A percentile compares a stretch with the other conserved stretches of the same genome.
phyloP scores from a whole-genome alignment of 768 basidiomycete species.

The Dioszegia aurantiaca region DNA sequence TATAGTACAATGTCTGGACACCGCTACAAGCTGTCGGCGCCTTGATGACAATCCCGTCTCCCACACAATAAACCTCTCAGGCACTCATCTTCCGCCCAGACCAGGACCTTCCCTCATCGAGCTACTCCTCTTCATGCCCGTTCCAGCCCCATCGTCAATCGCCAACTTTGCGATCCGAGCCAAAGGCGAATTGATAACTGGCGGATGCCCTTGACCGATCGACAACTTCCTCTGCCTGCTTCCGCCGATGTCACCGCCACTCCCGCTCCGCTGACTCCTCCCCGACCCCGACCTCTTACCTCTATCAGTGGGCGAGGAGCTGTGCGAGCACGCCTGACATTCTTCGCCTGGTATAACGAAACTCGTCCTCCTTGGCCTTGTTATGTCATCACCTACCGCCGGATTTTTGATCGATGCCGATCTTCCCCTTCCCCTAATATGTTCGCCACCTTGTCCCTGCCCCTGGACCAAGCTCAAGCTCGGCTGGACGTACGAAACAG shows the following conservation, averaged over 20 bases:
- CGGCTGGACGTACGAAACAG: not conserved
- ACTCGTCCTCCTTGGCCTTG: constrained; percentile 10
- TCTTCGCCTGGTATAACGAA: constrained; percentile 4
- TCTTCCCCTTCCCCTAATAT: not conserved
- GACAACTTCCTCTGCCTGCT: not conserved
- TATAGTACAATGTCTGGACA: no score
- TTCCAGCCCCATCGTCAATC: not conserved
- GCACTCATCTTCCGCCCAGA: not conserved
- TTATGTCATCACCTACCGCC: not conserved
- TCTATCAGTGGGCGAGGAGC: not conserved
- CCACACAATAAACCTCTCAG: not conserved
- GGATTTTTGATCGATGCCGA: not conserved
- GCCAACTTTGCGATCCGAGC: not conserved
- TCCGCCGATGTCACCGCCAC: not conserved
- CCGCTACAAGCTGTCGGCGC: no score
- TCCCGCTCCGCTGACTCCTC: not conserved
- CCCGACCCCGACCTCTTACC: constrained; percentile 1
- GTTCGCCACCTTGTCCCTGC: not conserved
- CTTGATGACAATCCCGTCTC: not conserved
- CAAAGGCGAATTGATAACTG: constrained; percentile 7
- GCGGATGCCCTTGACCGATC: not conserved
- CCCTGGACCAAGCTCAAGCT: not conserved
- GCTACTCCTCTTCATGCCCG: no score
- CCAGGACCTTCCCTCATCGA: no score
- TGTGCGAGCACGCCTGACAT: not conserved